Evolutionary conservation across 2,329 filamentous ascomycete genomes (phyloP), one percentile per base, ranked within the genome.

Genomic region (Claviceps maximensis): DNA sequence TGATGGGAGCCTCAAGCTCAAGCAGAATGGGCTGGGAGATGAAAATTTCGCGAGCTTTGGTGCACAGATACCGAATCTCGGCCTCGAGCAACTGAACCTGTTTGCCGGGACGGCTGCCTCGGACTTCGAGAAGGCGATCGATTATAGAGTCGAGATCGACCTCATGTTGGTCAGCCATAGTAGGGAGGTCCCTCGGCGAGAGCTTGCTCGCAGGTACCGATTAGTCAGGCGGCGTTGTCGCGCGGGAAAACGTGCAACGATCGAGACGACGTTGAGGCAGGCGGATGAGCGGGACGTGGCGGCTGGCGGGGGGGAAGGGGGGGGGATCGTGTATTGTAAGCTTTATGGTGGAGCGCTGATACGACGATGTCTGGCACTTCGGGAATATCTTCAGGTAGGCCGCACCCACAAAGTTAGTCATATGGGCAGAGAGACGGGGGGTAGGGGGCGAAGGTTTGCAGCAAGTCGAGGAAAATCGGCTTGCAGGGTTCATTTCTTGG

Each of bases 141-240:
- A 98, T 97, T 83, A 97, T 95, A 67, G 90, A 96, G 74, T 98
- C 93, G 76, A 98, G 81, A 76, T 97, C 91, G 75, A 97, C 88
- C 74, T 97, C 91, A 74, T 89, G 75, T 70, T 80, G 77, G 70
- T 81, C 78, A 68, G 77, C 77, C 83, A 75, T 84, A 67, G 64
- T 74, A 58, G 57, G 63, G 56, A 57, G 56, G 57, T 67, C 63
- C 68, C 64, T 62, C 61, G 57, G 59, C 59, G 60, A 64, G 61
- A 59, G 59, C 68, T 68, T 69, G 71, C 69, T 69, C 67, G 66
- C 65, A 62, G 63, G 60, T 63, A 62, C 59, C 59, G 60, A 58
- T 54, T 59, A 54, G 52, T 33, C 47, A 44, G 50, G 52, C 47
- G 47, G 51, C 50, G 53, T 59, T 57, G 56, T 60, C 58, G 62